Evolutionary conservation across 2,329 filamentous ascomycete species (phyloP).

Genomic region (Daldinia eschscholtzii): DNA sequence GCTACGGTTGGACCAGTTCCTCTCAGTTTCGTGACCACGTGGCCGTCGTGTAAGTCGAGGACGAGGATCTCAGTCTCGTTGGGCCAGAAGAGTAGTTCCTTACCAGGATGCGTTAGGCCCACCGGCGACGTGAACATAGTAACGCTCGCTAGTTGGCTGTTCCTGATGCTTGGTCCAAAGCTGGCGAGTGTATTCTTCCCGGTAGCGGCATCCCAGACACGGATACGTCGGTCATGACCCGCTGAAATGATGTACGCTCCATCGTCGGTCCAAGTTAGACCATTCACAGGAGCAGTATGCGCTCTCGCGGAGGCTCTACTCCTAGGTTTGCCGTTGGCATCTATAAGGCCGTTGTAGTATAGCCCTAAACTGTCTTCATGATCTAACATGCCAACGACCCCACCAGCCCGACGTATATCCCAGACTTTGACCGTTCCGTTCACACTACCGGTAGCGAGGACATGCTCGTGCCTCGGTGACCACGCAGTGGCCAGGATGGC

Average conservation of each 20-base stretch:
- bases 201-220: constrained; percentile 85
- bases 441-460: constrained; percentile 85
- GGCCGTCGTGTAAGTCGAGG: constrained; percentile 83
- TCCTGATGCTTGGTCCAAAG: constrained; percentile 86
- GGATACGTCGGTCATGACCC: constrained; percentile 85
- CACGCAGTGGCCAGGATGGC: constrained; percentile 79
- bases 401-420: constrained; percentile 85
- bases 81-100: constrained; percentile 82
- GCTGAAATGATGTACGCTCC: constrained; percentile 81
- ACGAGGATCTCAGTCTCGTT: constrained; percentile 85
- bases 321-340: constrained; percentile 50
- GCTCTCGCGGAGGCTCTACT: constrained; percentile 69
- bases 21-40: constrained; percentile 76
- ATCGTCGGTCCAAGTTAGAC: constrained; percentile 85
- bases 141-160: constrained; percentile 72
- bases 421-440: constrained; percentile 88
- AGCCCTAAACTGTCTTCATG: constrained; percentile 85
- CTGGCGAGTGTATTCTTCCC: constrained; percentile 89
- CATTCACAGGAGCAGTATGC: constrained; percentile 86
- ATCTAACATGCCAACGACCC: constrained; percentile 81
- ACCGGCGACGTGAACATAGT: constrained; percentile 74
- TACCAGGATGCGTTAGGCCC: constrained; percentile 65
- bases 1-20: constrained; percentile 69
- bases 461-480: constrained; percentile 83
- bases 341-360: constrained; percentile 56